Conservation (phyloP, 768 basidiomycete species). For the Macrolepiota dolichaula region DNA sequence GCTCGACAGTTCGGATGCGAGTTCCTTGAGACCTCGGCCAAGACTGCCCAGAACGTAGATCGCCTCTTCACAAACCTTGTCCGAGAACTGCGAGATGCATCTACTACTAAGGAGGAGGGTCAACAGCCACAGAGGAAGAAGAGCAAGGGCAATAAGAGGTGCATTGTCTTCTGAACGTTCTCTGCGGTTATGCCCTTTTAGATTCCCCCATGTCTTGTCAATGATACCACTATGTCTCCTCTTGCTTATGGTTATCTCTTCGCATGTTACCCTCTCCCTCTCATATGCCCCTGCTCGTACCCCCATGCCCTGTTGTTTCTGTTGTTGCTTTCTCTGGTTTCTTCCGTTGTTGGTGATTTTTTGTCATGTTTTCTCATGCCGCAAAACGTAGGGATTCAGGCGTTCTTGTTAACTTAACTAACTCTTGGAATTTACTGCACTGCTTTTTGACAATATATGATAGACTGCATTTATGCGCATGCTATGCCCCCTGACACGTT, state of each 20-base stretch:
- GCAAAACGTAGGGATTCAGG: slow-evolving; percentile 13
- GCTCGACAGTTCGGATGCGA: slow-evolving; percentile 87
- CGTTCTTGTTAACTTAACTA: slow-evolving; percentile 8
- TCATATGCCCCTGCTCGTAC: slow-evolving; percentile 20
- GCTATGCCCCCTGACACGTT: neutral
- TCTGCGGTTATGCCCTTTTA: slow-evolving; percentile 61
- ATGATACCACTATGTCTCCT: slow-evolving; percentile 71
- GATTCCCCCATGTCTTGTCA: slow-evolving; percentile 57
- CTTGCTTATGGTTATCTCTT: slow-evolving; percentile 28
- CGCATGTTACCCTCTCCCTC: slow-evolving; percentile 19
- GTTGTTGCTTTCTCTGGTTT: neutral
- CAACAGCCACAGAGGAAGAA: slow-evolving; percentile 38
- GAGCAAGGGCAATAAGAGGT: slow-evolving; percentile 55
- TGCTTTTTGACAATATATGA: slow-evolving; percentile 2
- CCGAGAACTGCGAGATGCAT: slow-evolving; percentile 71
- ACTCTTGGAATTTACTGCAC: slow-evolving; percentile 12
- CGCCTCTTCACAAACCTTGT: slow-evolving; percentile 86
- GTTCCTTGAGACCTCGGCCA: slow-evolving; percentile 96
- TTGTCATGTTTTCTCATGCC: slow-evolving; percentile 14
- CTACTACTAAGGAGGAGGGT: slow-evolving; percentile 23
- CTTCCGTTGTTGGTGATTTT: slow-evolving; percentile 2
- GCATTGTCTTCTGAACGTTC: slow-evolving; percentile 77
- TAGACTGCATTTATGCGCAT: neutral
- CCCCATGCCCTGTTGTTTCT: slow-evolving; percentile 11
- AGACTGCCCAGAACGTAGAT: slow-evolving; percentile 91